A percentile compares a stretch with the other conserved stretches of the same genome.
Evolutionary conservation across 495 filamentous ascomycete species (phyloP).

Genomic region (Elasticomyces elasticus): DNA sequence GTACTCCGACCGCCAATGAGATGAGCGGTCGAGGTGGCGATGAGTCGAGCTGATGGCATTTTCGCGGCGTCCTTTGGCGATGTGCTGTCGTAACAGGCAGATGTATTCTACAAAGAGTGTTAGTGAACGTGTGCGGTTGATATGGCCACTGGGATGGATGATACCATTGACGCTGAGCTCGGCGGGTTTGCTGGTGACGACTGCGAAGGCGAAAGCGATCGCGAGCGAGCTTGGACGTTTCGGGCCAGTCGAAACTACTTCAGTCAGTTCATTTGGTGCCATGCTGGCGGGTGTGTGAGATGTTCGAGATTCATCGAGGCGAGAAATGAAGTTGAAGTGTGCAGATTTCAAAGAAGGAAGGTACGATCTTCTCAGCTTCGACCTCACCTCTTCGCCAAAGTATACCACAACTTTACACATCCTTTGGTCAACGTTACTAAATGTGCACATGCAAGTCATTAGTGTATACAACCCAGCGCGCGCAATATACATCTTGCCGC

Average conservation of each 20-base stretch:
- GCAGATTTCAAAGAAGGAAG: background rate
- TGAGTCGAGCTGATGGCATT: conserved; percentile 13
- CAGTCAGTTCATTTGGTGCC: background rate
- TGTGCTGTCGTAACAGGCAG: conserved; percentile 17
- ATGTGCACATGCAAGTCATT: background rate
- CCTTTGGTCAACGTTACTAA: too few species aligned
- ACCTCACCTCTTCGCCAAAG: background rate
- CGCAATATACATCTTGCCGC: background rate
- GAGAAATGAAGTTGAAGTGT: background rate
- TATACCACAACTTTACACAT: background rate
- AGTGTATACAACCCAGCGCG: background rate
- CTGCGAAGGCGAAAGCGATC: conserved; percentile 21
- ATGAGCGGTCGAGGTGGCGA: conserved; percentile 21
- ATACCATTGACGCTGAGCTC: conserved; percentile 15
- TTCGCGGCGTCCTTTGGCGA: conserved; percentile 17
- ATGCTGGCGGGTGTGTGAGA: background rate
- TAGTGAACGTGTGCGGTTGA: background rate
- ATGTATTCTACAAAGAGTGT: conserved; percentile 16
- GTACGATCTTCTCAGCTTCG: background rate
- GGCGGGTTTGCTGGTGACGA: conserved; percentile 17
- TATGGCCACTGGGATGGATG: background rate
- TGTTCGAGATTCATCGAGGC: background rate
- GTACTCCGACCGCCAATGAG: conserved; percentile 18
- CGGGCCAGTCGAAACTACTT: background rate
- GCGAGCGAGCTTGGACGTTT: conserved; percentile 9